These are phyloP conservation scores for Tylopilus plumbeoviolaceoides DNA, from an alignment of 768 basidiomycete genomes.

Conservation along the genomic window DNA sequence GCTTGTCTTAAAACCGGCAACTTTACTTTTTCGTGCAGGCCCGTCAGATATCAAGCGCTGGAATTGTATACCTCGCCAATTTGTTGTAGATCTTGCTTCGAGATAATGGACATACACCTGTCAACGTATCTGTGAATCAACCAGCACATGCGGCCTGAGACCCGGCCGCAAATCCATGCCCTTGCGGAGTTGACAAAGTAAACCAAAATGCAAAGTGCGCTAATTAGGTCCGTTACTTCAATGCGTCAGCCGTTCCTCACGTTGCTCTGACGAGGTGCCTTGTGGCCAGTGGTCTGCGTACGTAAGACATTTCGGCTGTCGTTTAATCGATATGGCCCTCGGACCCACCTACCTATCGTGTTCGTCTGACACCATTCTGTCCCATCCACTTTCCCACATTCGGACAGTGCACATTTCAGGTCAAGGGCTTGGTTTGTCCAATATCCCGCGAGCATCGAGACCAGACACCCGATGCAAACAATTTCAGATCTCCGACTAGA, in stretches of 20 bases:
- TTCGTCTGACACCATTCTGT: slow-evolving; percentile 28
- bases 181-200: slow-evolving; percentile 29
- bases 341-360: slow-evolving; percentile 35
- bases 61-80: slow-evolving; percentile 21
- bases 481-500: slow-evolving; percentile 37
- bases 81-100: slow-evolving; percentile 25
- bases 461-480: slow-evolving; percentile 32
- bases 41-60: slow-evolving; percentile 18
- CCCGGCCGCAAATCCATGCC: slow-evolving; percentile 23
- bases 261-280: slow-evolving; percentile 30
- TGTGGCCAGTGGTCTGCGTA: slow-evolving; percentile 30
- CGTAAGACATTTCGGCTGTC: slow-evolving; percentile 35
- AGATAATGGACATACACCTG: slow-evolving; percentile 25
- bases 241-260: slow-evolving; percentile 25
- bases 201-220: slow-evolving; percentile 31
- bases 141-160: slow-evolving; percentile 24
- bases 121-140: slow-evolving; percentile 15
- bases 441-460: slow-evolving; percentile 37
- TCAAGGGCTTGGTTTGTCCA: slow-evolving; percentile 31
- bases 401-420: slow-evolving; percentile 29
- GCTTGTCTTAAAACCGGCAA: slow-evolving; percentile 16
- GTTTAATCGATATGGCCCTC: slow-evolving; percentile 37
- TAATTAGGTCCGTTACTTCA: slow-evolving; percentile 30
- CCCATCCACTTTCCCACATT: slow-evolving; percentile 33
- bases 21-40: slow-evolving; percentile 17